A percentile compares a stretch with the other conserved stretches of the same genome.
Evolutionary conservation across 2,329 filamentous ascomycete genomes (phyloP).

Genomic region (Teratosphaeria gauchensis): DNA sequence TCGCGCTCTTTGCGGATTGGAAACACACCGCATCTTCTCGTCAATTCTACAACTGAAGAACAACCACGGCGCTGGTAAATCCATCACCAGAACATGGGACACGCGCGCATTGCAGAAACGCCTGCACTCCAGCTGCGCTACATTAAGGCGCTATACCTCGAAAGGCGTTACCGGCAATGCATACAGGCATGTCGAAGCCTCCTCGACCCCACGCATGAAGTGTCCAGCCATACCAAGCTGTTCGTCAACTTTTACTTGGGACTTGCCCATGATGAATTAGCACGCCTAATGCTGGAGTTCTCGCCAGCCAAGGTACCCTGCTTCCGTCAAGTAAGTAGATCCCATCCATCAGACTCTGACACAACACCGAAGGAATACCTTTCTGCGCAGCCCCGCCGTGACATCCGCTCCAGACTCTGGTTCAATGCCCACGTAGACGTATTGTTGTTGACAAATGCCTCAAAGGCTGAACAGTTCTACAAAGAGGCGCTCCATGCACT

Average conservation of each 20-base stretch:
- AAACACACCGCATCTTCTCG: too few relatives aligned
- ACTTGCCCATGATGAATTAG: constrained; percentile 38
- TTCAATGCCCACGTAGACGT: too few relatives aligned
- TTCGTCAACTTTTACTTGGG: constrained; percentile 40
- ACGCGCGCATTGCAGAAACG: background rate
- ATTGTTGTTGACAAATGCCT: background rate
- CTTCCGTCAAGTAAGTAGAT: constrained; percentile 20
- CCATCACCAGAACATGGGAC: background rate
- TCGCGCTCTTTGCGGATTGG: too few relatives aligned
- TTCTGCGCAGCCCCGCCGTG: too few relatives aligned
- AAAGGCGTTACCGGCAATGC: constrained; percentile 22
- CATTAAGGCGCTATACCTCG: constrained; percentile 23
- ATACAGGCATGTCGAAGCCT: constrained; percentile 21
- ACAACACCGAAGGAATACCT: too few relatives aligned
- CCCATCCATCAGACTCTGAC: background rate
- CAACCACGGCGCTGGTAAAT: background rate
- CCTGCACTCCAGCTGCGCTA: constrained; percentile 14
- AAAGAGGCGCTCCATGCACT: constrained; percentile 16
- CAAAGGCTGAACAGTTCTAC: constrained; percentile 31
- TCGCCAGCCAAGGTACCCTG: constrained; percentile 35
- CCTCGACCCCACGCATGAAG: constrained; percentile 7
- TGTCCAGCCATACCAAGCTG: constrained; percentile 12
- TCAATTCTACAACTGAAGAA: too few relatives aligned
- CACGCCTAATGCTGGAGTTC: constrained; percentile 36
- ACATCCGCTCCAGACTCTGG: too few relatives aligned